A percentile compares a stretch with the other conserved stretches of the same genome.
These are phyloP conservation scores for Hericium alpestre DNA, from an alignment of 768 basidiomycete species.

Conservation along the genomic window DNA sequence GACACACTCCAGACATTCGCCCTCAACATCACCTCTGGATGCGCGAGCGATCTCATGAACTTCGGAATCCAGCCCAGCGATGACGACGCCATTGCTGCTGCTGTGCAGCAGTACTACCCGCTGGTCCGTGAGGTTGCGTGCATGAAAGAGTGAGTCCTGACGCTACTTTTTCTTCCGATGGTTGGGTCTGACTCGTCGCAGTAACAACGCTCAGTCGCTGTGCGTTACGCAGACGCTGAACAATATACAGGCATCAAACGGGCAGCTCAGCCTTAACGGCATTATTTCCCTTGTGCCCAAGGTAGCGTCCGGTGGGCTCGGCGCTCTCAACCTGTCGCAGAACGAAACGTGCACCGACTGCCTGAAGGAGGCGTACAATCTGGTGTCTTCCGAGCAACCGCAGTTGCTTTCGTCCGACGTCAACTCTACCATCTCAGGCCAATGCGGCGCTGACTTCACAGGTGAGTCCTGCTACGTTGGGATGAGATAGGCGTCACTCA, in stretches of 20 bases:
- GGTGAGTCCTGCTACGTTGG: slow-evolving; percentile 12
- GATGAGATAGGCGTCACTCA: neutral
- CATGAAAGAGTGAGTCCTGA: slow-evolving; percentile 49
- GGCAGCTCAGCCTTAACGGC: neutral
- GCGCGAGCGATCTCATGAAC: slow-evolving; percentile 28
- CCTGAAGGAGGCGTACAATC: slow-evolving; percentile 22
- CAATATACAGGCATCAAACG: slow-evolving; percentile 31
- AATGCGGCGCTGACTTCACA: slow-evolving; percentile 22
- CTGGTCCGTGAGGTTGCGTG: slow-evolving; percentile 45
- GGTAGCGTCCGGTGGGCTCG: slow-evolving; percentile 7
- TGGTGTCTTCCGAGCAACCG: slow-evolving; percentile 16
- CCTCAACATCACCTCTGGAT: slow-evolving; percentile 42
- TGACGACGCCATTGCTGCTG: slow-evolving; percentile 19
- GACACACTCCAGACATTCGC: slow-evolving; percentile 45
- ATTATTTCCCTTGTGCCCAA: neutral
- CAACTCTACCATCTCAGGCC: slow-evolving; percentile 9
- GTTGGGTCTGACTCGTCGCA: slow-evolving; percentile 10
- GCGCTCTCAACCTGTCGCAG: slow-evolving; percentile 11
- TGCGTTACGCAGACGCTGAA: slow-evolving; percentile 52
- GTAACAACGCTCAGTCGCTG: slow-evolving; percentile 30
- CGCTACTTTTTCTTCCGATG: neutral
- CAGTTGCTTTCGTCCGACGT: slow-evolving; percentile 10
- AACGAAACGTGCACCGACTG: slow-evolving; percentile 24
- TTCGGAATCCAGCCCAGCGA: slow-evolving; percentile 12
- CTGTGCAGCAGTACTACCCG: slow-evolving; percentile 48